Evolutionary conservation across 2,329 filamentous ascomycete genomes (phyloP).

Genomic region (Phoma herbarum): DNA sequence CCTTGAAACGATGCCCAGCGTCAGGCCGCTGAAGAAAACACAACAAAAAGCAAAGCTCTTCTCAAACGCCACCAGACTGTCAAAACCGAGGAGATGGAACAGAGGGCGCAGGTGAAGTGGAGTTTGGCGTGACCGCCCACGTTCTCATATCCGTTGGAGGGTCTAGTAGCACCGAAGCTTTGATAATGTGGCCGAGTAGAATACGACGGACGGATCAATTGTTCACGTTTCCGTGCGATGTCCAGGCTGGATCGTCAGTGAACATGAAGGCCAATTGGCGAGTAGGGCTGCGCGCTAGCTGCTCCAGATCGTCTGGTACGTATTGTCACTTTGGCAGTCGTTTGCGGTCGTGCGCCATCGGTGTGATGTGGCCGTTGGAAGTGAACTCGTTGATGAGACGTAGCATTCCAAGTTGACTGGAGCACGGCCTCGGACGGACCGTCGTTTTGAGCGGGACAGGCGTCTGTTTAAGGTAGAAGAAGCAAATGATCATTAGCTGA

Average conservation of each 20-base stretch:
- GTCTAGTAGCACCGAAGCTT: slow-evolving; percentile 11
- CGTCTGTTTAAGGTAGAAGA: neutral
- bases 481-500: neutral
- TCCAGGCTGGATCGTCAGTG: neutral
- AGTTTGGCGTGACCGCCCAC: slow-evolving; percentile 2
- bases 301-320: slow-evolving; percentile 12
- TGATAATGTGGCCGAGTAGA: slow-evolving; percentile 10
- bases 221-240: neutral
- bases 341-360: slow-evolving; percentile 8
- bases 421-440: neutral
- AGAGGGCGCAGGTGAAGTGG: slow-evolving; percentile 2
- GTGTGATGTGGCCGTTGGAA: slow-evolving; percentile 9
- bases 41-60: neutral
- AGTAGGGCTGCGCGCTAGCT: slow-evolving; percentile 5
- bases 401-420: neutral
- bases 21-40: neutral
- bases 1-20: slow-evolving; percentile 1
- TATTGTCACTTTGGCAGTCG: slow-evolving; percentile 2
- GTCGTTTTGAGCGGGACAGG: neutral
- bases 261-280: slow-evolving; percentile 12
- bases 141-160: slow-evolving; percentile 5
- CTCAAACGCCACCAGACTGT: slow-evolving; percentile 7
- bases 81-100: slow-evolving; percentile 6
- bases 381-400: slow-evolving; percentile 2
- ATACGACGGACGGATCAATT: slow-evolving; percentile 6